Percentiles rank a stretch among this genome's conserved stretches.
phyloP scores from a whole-genome alignment of 2,329 filamentous ascomycete species.

The Huntiella moniliformis region DNA sequence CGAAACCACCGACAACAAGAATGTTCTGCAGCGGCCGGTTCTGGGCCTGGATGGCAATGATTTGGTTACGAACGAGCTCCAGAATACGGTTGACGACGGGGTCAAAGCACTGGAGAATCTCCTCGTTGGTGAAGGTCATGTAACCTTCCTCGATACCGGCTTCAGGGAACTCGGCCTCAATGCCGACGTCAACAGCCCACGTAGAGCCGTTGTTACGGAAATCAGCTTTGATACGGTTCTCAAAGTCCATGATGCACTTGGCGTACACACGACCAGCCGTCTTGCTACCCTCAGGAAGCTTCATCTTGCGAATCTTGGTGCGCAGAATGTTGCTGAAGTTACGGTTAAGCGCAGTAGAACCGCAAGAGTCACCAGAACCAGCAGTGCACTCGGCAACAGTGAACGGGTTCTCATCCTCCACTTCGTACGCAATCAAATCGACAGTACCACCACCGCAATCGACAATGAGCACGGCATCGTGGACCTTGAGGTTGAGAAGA shows the following conservation, averaged over 20 bases:
- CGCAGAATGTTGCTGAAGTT: conserved; percentile 97
- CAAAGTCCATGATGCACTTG: conserved; percentile 99
- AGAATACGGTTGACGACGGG: conserved; percentile 94
- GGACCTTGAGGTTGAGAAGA: conserved; percentile 88
- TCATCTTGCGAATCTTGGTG: conserved; percentile 98
- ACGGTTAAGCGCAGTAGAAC: conserved; percentile 91
- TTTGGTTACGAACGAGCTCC: conserved; percentile 91
- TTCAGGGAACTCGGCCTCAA: conserved; percentile 94
- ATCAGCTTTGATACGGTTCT: conserved; percentile 98
- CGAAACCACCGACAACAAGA: conserved; percentile 91
- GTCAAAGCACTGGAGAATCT: conserved; percentile 97
- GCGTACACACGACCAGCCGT: conserved; percentile 96
- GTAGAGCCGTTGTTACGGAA: conserved; percentile 99
- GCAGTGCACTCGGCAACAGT: conserved; percentile 94
- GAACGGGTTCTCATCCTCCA: conserved; percentile 93
- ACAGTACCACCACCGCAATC: conserved; percentile 97
- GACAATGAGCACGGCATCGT: conserved; percentile 93
- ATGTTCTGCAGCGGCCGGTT: conserved; percentile 91
- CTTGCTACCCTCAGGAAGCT: conserved; percentile 87
- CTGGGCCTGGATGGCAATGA: conserved; percentile 96
- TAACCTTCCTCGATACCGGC: conserved; percentile 97
- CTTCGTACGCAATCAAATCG: conserved; percentile 96
- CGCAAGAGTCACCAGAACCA: conserved; percentile 91
- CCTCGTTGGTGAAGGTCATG: conserved; percentile 99
- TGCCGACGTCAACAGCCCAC: conserved; percentile 96